phyloP scores from a whole-genome alignment of 73 alveolate genomes.

The Uronychia setigera region DNA sequence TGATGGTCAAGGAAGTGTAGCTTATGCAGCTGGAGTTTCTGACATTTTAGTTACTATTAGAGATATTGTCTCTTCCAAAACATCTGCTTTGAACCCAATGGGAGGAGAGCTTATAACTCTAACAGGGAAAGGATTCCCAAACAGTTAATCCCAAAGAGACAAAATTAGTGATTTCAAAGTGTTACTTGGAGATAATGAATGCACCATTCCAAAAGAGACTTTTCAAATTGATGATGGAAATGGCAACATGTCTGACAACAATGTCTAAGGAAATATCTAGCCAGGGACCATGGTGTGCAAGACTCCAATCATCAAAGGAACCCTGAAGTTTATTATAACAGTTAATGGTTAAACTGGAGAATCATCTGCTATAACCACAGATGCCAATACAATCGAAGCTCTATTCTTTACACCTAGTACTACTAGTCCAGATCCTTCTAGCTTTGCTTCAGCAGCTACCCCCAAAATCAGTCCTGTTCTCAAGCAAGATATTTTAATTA shows the following conservation, averaged over 20 bases:
- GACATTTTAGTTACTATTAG: not conserved
- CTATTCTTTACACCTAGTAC: not conserved
- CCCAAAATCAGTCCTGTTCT: not conserved
- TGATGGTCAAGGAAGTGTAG: too few species aligned
- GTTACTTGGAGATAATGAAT: not conserved
- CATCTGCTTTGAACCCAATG: conserved; percentile 14
- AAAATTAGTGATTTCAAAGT: not conserved
- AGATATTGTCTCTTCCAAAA: not conserved
- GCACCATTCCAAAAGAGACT: not conserved
- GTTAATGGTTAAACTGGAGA: not conserved
- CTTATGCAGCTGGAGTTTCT: not conserved
- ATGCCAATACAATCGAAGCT: not conserved
- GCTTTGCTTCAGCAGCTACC: not conserved
- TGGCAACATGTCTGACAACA: not conserved
- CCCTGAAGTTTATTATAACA: not conserved
- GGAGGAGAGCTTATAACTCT: conserved; percentile 31
- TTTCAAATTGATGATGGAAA: not conserved
- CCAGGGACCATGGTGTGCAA: not conserved
- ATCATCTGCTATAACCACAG: not conserved
- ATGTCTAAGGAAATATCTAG: not conserved
- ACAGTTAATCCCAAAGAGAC: conserved; percentile 9
- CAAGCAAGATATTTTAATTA: not conserved
- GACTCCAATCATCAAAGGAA: not conserved
- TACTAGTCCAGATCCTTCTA: not conserved
- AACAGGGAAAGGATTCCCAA: conserved; percentile 31